A percentile compares a stretch with the other conserved stretches of the same genome.
These are phyloP conservation scores for Yamadazyma diospyri DNA, from an alignment of 1,139 yeast genomes.

Conservation along the genomic window DNA sequence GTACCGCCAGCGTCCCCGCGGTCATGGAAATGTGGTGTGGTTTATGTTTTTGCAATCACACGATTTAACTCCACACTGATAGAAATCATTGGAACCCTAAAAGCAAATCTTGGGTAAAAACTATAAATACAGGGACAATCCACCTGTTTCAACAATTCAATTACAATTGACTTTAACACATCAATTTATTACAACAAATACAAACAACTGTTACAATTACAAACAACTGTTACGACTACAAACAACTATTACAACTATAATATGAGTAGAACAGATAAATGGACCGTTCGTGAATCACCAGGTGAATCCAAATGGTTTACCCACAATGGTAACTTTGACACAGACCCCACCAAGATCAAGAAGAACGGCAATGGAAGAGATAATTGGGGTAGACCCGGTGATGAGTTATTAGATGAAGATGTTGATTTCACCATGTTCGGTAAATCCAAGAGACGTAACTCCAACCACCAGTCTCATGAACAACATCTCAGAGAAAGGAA, in stretches of 20 bases:
- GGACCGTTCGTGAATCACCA: constrained; percentile 62
- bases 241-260: no score
- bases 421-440: constrained; percentile 20
- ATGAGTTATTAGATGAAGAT: constrained; percentile 49
- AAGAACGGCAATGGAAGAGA: constrained; percentile 83
- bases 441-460: constrained; percentile 34
- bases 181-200: not conserved
- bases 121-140: constrained; percentile 6
- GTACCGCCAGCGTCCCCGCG: no score
- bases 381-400: constrained; percentile 73
- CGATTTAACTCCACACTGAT: constrained; percentile 10
- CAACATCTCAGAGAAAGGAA: constrained; percentile 23
- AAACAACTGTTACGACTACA: no score
- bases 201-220: no score
- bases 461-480: constrained; percentile 37
- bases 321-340: constrained; percentile 62
- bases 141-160: constrained; percentile 1
- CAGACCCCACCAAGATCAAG: constrained; percentile 73
- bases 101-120: not conserved
- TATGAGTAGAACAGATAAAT: constrained; percentile 86
- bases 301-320: constrained; percentile 72
- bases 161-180: constrained; percentile 1
- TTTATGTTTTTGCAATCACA: constrained; percentile 6
- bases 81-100: constrained; percentile 4
- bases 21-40: constrained; percentile 1